phyloP scores from a whole-genome alignment of 2,329 filamentous ascomycete species.

The Aspergillus tamarii region DNA sequence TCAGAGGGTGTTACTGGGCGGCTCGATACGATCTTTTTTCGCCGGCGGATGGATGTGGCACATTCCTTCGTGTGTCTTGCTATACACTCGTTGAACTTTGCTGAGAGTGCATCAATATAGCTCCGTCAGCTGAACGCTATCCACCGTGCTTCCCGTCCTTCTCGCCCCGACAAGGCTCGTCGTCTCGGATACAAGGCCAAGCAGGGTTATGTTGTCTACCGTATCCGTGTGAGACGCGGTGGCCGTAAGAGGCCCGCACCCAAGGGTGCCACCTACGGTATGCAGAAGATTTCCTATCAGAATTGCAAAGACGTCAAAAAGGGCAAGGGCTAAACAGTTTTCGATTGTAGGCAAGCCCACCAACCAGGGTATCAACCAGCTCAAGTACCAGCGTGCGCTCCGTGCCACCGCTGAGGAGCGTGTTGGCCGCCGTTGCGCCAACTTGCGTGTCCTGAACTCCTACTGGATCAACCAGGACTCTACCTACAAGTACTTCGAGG shows the following conservation, averaged over 20 bases:
- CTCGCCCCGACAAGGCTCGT: constrained; percentile 99
- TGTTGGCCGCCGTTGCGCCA: constrained; percentile 98
- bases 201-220: constrained; percentile 99
- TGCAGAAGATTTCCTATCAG: constrained; percentile 37
- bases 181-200: constrained; percentile 99
- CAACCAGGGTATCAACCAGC: constrained; percentile 99
- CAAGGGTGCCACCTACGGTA: constrained; percentile 99
- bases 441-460: constrained; percentile 98
- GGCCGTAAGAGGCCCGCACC: constrained; percentile 95
- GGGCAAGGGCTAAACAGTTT: constrained; percentile 22
- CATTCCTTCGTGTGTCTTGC: constrained; percentile 61
- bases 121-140: constrained; percentile 99
- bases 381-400: constrained; percentile 99
- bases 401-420: constrained; percentile 98
- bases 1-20: constrained; percentile 36
- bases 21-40: constrained; percentile 28
- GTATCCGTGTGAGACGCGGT: constrained; percentile 96
- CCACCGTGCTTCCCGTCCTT: constrained; percentile 97
- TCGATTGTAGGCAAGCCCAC: constrained; percentile 85
- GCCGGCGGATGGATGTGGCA: constrained; percentile 53
- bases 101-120: constrained; percentile 99
- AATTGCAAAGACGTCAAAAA: constrained; percentile 28
- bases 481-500: constrained; percentile 99
- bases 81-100: constrained; percentile 99
- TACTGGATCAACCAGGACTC: constrained; percentile 99